phyloP scores from a whole-genome alignment of 768 basidiomycete species.

The Serendipita indica region DNA sequence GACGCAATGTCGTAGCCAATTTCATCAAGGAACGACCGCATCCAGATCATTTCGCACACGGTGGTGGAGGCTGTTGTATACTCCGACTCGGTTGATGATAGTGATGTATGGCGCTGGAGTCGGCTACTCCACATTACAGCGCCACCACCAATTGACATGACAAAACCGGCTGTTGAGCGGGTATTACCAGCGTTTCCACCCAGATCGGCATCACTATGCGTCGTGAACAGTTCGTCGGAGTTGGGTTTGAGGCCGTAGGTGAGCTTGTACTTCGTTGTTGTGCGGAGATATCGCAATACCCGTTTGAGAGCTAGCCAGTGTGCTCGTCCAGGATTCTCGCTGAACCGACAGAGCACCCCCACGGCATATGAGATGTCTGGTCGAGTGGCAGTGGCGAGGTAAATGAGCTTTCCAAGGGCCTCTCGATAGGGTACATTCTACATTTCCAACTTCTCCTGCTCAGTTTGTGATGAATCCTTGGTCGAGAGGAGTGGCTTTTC shows the following conservation, averaged over 20 bases:
- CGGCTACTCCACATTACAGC: slow-evolving; percentile 17
- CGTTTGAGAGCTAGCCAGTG: slow-evolving; percentile 15
- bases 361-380: slow-evolving; percentile 15
- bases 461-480: not conserved
- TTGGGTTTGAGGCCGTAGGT: slow-evolving; percentile 2
- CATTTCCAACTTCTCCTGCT: slow-evolving; percentile 3
- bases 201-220: slow-evolving; percentile 11
- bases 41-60: slow-evolving; percentile 11
- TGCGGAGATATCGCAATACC: slow-evolving; percentile 15
- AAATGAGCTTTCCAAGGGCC: slow-evolving; percentile 14
- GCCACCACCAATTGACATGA: slow-evolving; percentile 11
- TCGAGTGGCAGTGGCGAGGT: slow-evolving; percentile 12
- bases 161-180: slow-evolving; percentile 10
- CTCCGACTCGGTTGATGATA: slow-evolving; percentile 17
- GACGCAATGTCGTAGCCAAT: not conserved
- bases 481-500: not conserved
- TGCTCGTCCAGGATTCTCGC: slow-evolving; percentile 11
- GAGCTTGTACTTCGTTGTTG: slow-evolving; percentile 9
- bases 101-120: slow-evolving; percentile 16
- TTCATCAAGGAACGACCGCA: slow-evolving; percentile 11
- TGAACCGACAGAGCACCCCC: slow-evolving; percentile 13
- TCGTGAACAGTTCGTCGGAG: not conserved
- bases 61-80: too few relatives aligned
- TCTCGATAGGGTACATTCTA: slow-evolving; percentile 7
- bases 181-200: slow-evolving; percentile 1